phyloP scores from a whole-genome alignment of 2,329 filamentous ascomycete genomes.

The Verticillium nonalfalfae region DNA sequence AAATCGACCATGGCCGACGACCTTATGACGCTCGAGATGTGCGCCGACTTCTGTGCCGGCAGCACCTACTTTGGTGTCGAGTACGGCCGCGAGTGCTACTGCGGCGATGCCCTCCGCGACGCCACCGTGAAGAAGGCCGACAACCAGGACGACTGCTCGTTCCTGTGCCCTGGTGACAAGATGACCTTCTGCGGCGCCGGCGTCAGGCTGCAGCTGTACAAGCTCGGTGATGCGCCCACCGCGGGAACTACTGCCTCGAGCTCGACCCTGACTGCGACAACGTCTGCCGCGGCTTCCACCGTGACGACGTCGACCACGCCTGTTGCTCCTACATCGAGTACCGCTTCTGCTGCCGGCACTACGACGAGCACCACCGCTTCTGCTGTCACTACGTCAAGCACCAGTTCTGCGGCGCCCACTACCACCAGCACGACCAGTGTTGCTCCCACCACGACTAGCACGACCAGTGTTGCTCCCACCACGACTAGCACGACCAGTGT shows the following conservation, averaged over 20 bases:
- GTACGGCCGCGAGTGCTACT: constrained; percentile 22
- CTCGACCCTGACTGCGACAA: neutral
- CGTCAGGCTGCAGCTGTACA: constrained; percentile 5
- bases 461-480: neutral
- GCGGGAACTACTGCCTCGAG: neutral
- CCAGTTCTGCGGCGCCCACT: too few species aligned
- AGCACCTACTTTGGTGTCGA: constrained; percentile 23
- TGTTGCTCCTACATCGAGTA: neutral
- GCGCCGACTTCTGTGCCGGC: constrained; percentile 20
- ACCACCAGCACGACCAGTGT: neutral
- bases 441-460: neutral
- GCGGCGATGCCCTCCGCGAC: constrained; percentile 2
- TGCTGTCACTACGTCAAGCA: too few species aligned
- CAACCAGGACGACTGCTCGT: constrained; percentile 4
- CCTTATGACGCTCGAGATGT: constrained; percentile 26
- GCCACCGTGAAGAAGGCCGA: constrained; percentile 6
- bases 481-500: neutral
- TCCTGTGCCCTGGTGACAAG: constrained; percentile 4
- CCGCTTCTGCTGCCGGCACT: neutral
- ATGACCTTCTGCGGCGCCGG: constrained; percentile 5
- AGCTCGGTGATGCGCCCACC: neutral
- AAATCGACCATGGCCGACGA: constrained; percentile 19
- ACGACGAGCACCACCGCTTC: neutral
- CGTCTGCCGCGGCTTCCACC: neutral
- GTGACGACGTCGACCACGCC: neutral